A percentile compares a stretch with the other conserved stretches of the same genome.
Conservation (phyloP, 2,329 filamentous ascomycete genomes). For the Phialophora expanda region DNA sequence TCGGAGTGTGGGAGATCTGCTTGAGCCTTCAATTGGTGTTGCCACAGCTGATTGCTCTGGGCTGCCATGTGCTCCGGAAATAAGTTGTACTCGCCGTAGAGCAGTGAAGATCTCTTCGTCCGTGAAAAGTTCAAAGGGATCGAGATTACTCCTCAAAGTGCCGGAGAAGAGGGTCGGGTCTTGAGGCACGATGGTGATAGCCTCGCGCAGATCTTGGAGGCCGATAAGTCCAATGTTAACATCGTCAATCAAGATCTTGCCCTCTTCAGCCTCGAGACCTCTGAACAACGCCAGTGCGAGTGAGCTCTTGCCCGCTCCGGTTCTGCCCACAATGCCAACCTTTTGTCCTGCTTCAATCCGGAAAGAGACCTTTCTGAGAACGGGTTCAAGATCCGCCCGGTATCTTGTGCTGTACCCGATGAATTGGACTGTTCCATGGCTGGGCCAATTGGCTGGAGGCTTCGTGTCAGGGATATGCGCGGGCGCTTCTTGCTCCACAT, state of each 20-base stretch:
- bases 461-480: conserved; percentile 77
- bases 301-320: conserved; percentile 95
- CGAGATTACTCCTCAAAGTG: conserved; percentile 68
- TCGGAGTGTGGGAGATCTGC: conserved; percentile 40
- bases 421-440: conserved; percentile 84
- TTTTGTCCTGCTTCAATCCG: conserved; percentile 86
- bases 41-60: conserved; percentile 45
- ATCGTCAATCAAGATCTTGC: conserved; percentile 87
- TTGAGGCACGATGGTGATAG: conserved; percentile 96
- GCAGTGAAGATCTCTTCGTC: conserved; percentile 90
- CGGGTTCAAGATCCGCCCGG: conserved; percentile 81
- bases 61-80: conserved; percentile 58
- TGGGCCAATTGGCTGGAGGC: conserved; percentile 82
- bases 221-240: conserved; percentile 91
- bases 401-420: conserved; percentile 88
- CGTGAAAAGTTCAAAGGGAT: conserved; percentile 86
- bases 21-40: conserved; percentile 44
- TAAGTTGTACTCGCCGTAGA: conserved; percentile 85
- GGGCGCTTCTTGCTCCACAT: conserved; percentile 90
- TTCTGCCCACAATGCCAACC: conserved; percentile 93
- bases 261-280: conserved; percentile 85
- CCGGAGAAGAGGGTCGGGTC: conserved; percentile 61
- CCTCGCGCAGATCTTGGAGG: conserved; percentile 87
- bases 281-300: conserved; percentile 91
- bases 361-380: conserved; percentile 82